Base-by-base conservation (phyloP, 371 early-diverging fungal species). In the Mucor racemosus region DNA sequence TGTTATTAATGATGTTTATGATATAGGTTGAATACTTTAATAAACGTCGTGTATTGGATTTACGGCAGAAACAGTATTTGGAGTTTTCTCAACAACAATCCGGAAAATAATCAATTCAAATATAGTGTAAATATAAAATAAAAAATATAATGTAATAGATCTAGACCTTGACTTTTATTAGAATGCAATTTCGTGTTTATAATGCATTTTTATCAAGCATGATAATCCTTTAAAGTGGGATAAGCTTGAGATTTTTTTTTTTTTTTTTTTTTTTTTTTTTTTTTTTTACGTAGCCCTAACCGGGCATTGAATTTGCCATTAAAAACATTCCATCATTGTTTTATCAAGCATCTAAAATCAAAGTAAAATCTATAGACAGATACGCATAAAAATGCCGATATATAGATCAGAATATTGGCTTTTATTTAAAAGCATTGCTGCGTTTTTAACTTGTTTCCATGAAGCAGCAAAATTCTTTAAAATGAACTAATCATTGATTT, bases 21-120 rank as follows among this genome's bases (percentile, higher is more conserved):
- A 1, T 26, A 26, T 60, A 77, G 84, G 81, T 84, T 13, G 81
- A 81, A 53, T 84, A 84, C 56, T 84, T 84, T 41, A 84, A 84
- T 69, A 84, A 84, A 53, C 78, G 84, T 42, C 74, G 84, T 31
- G 84, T 84, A 9, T 60, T 81, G 36, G 84, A 81, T 44, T 73
- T 72, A 58, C 75, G 76, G 64, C 84, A 84, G 62, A 73, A 76
- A 42, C 74, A 81, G 59, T 84, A 84, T 58, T 69, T 84, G 48
- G 76, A 77, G 55, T 70, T 84, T 33, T 77, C 84, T 15, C 55
- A 77, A 57, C 65, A 78, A 56, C 76, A 77, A 69, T 74, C 76
- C 31, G 76, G 72, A 66, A 46, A 61, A 61, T 38, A 50, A 39
- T 7, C 36, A 13, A 11, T 26, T 3, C 26, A 58, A 39, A 4